Percentiles rank a stretch among this genome's conserved stretches.
phyloP scores from a whole-genome alignment of 441 rosid genomes.

The Mallotus repandus region DNA sequence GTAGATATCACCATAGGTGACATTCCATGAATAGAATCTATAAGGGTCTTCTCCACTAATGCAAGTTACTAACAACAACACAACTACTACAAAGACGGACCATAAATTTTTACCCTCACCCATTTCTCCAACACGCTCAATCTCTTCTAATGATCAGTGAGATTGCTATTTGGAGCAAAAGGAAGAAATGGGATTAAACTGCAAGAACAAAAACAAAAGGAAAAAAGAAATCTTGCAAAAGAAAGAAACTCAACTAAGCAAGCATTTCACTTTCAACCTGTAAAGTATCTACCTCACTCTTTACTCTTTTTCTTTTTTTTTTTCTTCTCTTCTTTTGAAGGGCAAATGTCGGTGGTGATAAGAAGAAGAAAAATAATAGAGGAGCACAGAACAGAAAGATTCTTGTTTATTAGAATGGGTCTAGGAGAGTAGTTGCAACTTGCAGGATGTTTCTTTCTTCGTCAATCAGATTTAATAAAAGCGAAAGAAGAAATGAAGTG shows the following conservation, averaged over 20 bases:
- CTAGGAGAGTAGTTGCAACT: neutral
- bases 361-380: neutral
- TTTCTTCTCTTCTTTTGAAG: neutral
- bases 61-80: slow-evolving; percentile 23
- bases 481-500: neutral
- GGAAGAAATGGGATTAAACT: slow-evolving; percentile 12
- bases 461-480: neutral
- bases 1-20: slow-evolving; percentile 72
- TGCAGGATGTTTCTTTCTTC: neutral
- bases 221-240: slow-evolving; percentile 19
- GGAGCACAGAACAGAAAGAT: neutral
- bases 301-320: neutral
- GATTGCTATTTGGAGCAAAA: neutral
- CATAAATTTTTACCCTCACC: slow-evolving; percentile 11
- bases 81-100: slow-evolving; percentile 12
- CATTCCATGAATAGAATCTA: slow-evolving; percentile 78
- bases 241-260: neutral
- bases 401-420: neutral
- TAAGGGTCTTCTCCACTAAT: slow-evolving; percentile 68
- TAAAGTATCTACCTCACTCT: slow-evolving; percentile 11
- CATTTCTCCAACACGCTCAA: slow-evolving; percentile 15
- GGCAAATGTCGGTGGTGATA: slow-evolving; percentile 21
- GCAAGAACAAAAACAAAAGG: neutral
- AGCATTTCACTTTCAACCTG: slow-evolving; percentile 1
- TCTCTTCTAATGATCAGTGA: neutral